phyloP scores from a whole-genome alignment of 768 basidiomycete species.

The Auricularia heimuer region DNA sequence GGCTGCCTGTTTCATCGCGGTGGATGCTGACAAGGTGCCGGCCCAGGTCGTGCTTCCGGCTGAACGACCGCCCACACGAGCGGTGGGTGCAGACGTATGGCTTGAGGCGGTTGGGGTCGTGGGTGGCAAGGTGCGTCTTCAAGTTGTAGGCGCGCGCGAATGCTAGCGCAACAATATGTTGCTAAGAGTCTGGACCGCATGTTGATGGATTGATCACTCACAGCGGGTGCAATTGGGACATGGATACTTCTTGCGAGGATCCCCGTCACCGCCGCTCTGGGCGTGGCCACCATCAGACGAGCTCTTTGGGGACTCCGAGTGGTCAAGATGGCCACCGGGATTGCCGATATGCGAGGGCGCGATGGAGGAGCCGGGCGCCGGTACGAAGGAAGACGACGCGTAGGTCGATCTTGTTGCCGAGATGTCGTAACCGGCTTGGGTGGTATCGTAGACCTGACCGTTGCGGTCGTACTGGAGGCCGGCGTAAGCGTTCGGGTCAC shows the following conservation, averaged over 20 bases:
- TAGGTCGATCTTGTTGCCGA: not conserved
- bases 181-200: not conserved
- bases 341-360: not conserved
- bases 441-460: not conserved
- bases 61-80: conserved; percentile 83
- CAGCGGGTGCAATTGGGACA: conserved; percentile 68
- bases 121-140: conserved; percentile 92
- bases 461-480: not conserved
- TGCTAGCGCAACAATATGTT: conserved; percentile 32
- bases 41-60: conserved; percentile 87
- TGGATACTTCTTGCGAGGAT: conserved; percentile 70
- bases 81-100: conserved; percentile 82
- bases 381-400: not conserved
- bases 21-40: conserved; percentile 84
- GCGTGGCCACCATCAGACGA: not conserved
- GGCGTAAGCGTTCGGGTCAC: not conserved
- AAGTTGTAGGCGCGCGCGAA: conserved; percentile 92
- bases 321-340: not conserved
- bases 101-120: conserved; percentile 85
- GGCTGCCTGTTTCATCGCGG: conserved; percentile 42
- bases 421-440: not conserved
- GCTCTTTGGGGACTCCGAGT: not conserved
- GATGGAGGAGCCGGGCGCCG: not conserved
- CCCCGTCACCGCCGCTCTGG: conserved; percentile 29
- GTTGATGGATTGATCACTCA: conserved; percentile 19